phyloP scores from a whole-genome alignment of 495 filamentous ascomycete species.

The Pyrenopolyporus hunteri region DNA sequence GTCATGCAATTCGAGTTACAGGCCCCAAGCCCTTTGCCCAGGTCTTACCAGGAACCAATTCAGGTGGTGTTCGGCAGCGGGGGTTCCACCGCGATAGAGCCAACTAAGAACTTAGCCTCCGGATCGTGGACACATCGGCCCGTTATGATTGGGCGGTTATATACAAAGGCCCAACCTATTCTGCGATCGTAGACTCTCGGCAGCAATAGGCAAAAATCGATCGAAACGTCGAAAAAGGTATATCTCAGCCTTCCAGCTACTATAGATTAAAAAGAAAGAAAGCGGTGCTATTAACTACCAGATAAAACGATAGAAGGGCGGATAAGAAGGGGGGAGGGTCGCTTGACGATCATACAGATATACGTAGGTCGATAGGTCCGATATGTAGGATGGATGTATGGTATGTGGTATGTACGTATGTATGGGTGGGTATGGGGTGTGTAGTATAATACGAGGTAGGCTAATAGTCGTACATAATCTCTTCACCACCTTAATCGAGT shows the following conservation, averaged over 20 bases:
- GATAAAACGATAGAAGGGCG: constrained; percentile 6
- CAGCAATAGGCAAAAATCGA: constrained; percentile 37
- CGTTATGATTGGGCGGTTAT: constrained; percentile 35
- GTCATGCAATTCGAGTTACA: constrained; percentile 23
- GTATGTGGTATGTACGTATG: too few relatives aligned
- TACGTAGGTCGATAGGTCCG: neutral
- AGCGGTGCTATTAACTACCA: neutral
- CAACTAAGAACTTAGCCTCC: constrained; percentile 21
- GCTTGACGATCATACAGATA: constrained; percentile 7
- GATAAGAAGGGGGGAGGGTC: neutral
- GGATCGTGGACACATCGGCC: constrained; percentile 27
- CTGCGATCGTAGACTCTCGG: constrained; percentile 15
- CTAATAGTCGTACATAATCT: constrained; percentile 15
- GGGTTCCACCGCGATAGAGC: constrained; percentile 18
- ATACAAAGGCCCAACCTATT: constrained; percentile 20
- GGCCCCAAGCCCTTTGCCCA: constrained; percentile 21
- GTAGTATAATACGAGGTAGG: constrained; percentile 25
- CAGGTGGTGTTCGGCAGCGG: constrained; percentile 27
- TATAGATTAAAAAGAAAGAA: constrained; percentile 7
- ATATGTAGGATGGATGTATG: too few relatives aligned
- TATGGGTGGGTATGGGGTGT: too few relatives aligned
- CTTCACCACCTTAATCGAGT: neutral
- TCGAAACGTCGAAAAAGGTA: constrained; percentile 3
- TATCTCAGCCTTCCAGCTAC: neutral
- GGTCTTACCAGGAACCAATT: constrained; percentile 23